Base-by-base conservation (phyloP, 2,329 filamentous ascomycete genomes). In the Kalmusia sp. region DNA sequence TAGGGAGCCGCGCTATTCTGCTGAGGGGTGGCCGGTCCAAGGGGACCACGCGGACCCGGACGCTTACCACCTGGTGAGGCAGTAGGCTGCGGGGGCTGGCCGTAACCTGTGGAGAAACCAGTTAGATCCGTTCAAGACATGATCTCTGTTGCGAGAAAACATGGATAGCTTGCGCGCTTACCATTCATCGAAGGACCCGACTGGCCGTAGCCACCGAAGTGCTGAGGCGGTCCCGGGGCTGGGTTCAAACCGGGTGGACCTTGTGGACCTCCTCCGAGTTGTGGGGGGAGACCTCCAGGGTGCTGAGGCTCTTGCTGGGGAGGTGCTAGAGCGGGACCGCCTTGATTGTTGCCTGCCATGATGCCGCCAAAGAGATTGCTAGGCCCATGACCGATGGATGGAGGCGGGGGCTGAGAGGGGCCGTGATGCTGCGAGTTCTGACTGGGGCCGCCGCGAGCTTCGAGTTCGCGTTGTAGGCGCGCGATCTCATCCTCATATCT, bases 401-500 rank as follows among this genome's bases (percentile, higher is more conserved):
- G 93, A 30, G 95, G 93, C 56, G 90, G 90, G 58, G 92, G 90
- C 76, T 95, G 91, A 43, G 90, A 87, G 52, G 92, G 89, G 37
- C 89, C 91, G 54, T 85, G 85, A 83, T 95, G 91, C 63, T 86
- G 86, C 58, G 92, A 88, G 57, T 89, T 86, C 60, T 87, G 84
- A 62, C 84, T 81, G 59, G 84, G 82, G 17, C 87, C 86, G 56
- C 87, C 87, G 64, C 87, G 84, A 63, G 84, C 81, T 70, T 90
- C 93, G 46, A 99, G 87, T 77, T 98, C 93, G 69, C 92, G 90
- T 72, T 91, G 91, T 65, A 99, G 84, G 69, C 89, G 85, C 61
- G 84, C 82, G 56, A 98, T 90, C 71, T 98, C 92, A 62, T 96
- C 92, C 71, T 99, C 95, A 71, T 98, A 98, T 71, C 93, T 98